Base-by-base conservation (phyloP, 2,329 filamentous ascomycete genomes). In the Ambrosiella xylebori region DNA sequence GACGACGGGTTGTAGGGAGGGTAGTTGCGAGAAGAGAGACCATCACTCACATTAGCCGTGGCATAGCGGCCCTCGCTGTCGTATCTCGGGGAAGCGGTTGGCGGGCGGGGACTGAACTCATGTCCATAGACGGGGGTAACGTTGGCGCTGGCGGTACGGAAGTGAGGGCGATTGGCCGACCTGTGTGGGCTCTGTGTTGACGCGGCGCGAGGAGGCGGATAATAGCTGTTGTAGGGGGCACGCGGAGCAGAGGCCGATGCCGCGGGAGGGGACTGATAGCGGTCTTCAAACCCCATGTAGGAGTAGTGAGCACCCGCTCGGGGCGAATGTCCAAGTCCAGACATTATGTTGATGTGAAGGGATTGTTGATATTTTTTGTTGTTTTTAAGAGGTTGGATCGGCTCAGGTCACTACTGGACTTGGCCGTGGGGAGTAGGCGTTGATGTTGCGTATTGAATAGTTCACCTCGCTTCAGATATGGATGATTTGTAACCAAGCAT, bases 1-100 rank as follows among this genome's bases (percentile, higher is more conserved):
- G 69, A 70, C 67, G 70, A 70, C 66, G 69, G 71, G 63, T 72
- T 69, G 66, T 57, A 57, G 44, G 58, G 74, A 69, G 71, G 75
- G 70, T 70, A 66, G 70, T 76, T 76, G 65, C 70, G 70, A 66
- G 69, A 65, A 65, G 68, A 69, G 68, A 69, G 70, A 68, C 71
- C 70, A 67, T 67, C 68, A 81, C 78, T 81, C 78, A 81, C 78
- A 80, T 81, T 78, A 72, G 76, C 77, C 71, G 78, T 80, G 71
- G 76, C 78, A 73, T 81, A 81, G 67, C 78, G 73, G 68, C 78
- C 78, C 67, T 73, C 75, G 74, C 78, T 81, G 68, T 76, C 80
- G 72, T 78, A 81, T 65, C 78, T 76, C 62, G 78, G 78, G 62
- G 78, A 81, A 66, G 79, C 78, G 61, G 73, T 71, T 45, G 71